Percentiles rank a stretch among this genome's conserved stretches.
These are phyloP conservation scores for Stylosanthes scabra DNA, from an alignment of 331 rosid species.

Conservation along the genomic window DNA sequence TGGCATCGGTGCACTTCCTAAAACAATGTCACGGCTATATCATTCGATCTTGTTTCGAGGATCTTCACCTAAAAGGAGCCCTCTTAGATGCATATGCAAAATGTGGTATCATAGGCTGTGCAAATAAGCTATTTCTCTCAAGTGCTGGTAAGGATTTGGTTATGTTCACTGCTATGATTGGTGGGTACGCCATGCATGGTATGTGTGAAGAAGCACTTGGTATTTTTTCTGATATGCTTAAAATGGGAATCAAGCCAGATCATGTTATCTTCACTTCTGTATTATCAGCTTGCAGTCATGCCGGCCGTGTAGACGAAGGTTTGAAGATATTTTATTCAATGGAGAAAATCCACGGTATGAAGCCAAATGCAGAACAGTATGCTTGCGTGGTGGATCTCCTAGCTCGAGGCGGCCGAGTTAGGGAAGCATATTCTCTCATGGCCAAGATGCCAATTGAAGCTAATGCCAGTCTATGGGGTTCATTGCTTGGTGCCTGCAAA, in stretches of 20 bases:
- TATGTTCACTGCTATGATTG: conserved; percentile 83
- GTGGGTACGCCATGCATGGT: conserved; percentile 89
- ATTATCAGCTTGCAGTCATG: conserved; percentile 88
- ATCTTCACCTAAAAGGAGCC: conserved; percentile 68
- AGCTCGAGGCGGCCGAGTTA: conserved; percentile 70
- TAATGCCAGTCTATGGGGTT: conserved; percentile 81
- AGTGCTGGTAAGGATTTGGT: conserved; percentile 77
- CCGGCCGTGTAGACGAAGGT: conserved; percentile 81
- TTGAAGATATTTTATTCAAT: conserved; percentile 72
- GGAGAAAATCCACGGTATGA: conserved; percentile 65
- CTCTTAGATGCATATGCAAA: conserved; percentile 84
- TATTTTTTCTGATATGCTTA: conserved; percentile 70
- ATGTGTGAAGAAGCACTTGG: conserved; percentile 76
- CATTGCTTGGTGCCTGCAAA: conserved; percentile 85
- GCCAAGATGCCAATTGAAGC: conserved; percentile 67
- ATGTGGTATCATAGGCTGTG: conserved; percentile 66
- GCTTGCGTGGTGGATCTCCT: conserved; percentile 86
- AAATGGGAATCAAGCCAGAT: conserved; percentile 69
- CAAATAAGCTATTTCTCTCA: conserved; percentile 62
- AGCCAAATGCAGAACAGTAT: conserved; percentile 84
- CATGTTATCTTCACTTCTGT: conserved; percentile 73
- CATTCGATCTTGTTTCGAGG: conserved; percentile 63
- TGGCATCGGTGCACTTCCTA: conserved; percentile 67
- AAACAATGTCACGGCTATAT: conserved; percentile 84
- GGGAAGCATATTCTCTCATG: conserved; percentile 73